Percentiles rank a stretch among this genome's conserved stretches.
Conservation (phyloP, 352 stramenopile species). For the Pythium inflatum region DNA sequence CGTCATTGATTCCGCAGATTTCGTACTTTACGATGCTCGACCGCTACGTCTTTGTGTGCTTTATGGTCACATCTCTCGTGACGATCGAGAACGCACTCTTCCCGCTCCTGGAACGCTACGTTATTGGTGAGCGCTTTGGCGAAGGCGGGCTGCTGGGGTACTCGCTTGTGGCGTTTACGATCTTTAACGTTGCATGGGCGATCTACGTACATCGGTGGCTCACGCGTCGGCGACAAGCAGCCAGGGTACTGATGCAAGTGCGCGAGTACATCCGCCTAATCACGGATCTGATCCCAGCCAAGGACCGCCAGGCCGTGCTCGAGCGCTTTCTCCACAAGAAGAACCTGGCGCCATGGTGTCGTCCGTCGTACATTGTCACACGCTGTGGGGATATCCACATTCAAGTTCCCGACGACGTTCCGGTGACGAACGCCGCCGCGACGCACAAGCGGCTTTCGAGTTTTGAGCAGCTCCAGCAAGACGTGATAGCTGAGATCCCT, state of each 20-base stretch:
- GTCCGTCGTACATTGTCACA: too few species aligned
- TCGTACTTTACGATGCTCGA: conserved; percentile 73
- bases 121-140: conserved; percentile 29
- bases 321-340: conserved; percentile 32
- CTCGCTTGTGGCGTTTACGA: conserved; percentile 44
- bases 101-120: conserved; percentile 35
- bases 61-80: conserved; percentile 55
- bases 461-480: too few species aligned
- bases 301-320: conserved; percentile 32
- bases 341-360: too few species aligned
- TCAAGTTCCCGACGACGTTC: too few species aligned
- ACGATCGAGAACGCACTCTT: conserved; percentile 64
- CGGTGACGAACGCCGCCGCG: too few species aligned
- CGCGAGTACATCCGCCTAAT: conserved; percentile 49
- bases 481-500: too few species aligned
- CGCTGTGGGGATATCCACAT: too few species aligned
- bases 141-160: conserved; percentile 43
- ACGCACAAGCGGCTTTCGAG: too few species aligned
- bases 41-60: conserved; percentile 70
- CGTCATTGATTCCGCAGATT: conserved; percentile 53
- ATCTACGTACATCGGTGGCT: conserved; percentile 37
- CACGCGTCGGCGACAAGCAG: conserved; percentile 32
- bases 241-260: conserved; percentile 37
- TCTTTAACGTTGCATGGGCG: conserved; percentile 48
- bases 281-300: conserved; percentile 33